Evolutionary conservation across 2,329 filamentous ascomycete genomes (phyloP).

Genomic region (Niveomyces coronatus): DNA sequence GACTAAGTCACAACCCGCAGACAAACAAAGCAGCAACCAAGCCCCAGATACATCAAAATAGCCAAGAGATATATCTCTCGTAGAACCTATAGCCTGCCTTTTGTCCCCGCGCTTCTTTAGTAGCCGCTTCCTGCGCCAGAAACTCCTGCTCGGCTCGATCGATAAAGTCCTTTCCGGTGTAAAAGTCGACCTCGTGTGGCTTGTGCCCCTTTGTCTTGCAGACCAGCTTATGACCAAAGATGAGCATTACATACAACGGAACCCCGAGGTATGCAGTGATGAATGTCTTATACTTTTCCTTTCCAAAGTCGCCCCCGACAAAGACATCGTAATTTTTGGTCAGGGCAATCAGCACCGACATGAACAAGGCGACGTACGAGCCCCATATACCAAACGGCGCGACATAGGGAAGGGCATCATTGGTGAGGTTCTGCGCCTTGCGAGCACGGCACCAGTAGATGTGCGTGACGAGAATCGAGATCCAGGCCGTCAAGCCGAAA

Average conservation of each 20-base stretch:
- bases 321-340: constrained; percentile 79
- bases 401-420: constrained; percentile 48
- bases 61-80: too few relatives aligned
- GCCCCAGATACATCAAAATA: too few relatives aligned
- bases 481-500: constrained; percentile 56
- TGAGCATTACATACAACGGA: constrained; percentile 58
- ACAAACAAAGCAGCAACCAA: too few relatives aligned
- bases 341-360: constrained; percentile 62
- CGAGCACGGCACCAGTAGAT: constrained; percentile 56
- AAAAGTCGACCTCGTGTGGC: too few relatives aligned
- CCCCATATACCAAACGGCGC: constrained; percentile 62
- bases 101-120: too few relatives aligned
- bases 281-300: constrained; percentile 65
- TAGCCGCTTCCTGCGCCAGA: constrained; percentile 34
- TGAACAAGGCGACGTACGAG: constrained; percentile 54
- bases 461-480: constrained; percentile 57
- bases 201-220: constrained; percentile 48
- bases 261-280: constrained; percentile 70
- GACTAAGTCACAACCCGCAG: too few relatives aligned
- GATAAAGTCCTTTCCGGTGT: constrained; percentile 60
- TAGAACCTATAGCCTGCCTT: too few relatives aligned
- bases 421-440: constrained; percentile 45
- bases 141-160: constrained; percentile 64
- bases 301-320: constrained; percentile 36
- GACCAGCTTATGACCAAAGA: constrained; percentile 55